These are phyloP conservation scores for Dioszegia aurantiaca DNA, from an alignment of 768 basidiomycete genomes.

Conservation along the genomic window DNA sequence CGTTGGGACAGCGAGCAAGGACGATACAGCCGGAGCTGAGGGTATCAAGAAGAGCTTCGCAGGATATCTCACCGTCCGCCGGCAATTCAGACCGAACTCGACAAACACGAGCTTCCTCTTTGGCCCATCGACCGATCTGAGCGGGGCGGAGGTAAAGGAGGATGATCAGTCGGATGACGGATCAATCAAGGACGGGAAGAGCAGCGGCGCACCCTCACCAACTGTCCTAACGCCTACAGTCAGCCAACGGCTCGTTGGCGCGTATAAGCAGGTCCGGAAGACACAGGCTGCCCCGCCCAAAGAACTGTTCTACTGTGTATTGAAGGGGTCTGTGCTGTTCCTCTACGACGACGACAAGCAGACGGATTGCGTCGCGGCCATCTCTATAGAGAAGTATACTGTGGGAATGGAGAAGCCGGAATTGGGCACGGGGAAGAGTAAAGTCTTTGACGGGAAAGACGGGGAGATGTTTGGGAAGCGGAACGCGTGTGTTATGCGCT, in stretches of 20 bases:
- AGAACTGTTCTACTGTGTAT: constrained; percentile 86
- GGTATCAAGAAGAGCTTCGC: constrained; percentile 26
- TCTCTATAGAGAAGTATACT: constrained; percentile 76
- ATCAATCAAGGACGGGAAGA: constrained; percentile 10
- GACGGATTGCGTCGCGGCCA: constrained; percentile 85
- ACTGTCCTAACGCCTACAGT: constrained; percentile 22
- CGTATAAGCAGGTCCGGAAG: constrained; percentile 34
- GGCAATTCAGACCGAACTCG: constrained; percentile 27
- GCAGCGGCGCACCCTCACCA: not conserved
- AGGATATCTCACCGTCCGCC: constrained; percentile 42
- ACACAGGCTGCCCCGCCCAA: constrained; percentile 61
- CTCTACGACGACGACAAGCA: constrained; percentile 89
- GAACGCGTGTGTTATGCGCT: constrained; percentile 65
- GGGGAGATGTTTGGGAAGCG: constrained; percentile 88
- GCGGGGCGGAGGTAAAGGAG: constrained; percentile 14
- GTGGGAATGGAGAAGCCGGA: constrained; percentile 65
- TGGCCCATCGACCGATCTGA: constrained; percentile 13
- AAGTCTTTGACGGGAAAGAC: constrained; percentile 35
- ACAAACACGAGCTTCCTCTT: constrained; percentile 11
- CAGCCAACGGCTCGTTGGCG: constrained; percentile 31
- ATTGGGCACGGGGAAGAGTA: constrained; percentile 49
- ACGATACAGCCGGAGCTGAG: not conserved
- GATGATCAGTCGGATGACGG: constrained; percentile 20
- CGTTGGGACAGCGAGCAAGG: not conserved
- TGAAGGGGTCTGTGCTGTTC: constrained; percentile 88